These are phyloP conservation scores for Millerago galiae DNA, from an alignment of 805 yeast genomes.

Conservation along the genomic window DNA sequence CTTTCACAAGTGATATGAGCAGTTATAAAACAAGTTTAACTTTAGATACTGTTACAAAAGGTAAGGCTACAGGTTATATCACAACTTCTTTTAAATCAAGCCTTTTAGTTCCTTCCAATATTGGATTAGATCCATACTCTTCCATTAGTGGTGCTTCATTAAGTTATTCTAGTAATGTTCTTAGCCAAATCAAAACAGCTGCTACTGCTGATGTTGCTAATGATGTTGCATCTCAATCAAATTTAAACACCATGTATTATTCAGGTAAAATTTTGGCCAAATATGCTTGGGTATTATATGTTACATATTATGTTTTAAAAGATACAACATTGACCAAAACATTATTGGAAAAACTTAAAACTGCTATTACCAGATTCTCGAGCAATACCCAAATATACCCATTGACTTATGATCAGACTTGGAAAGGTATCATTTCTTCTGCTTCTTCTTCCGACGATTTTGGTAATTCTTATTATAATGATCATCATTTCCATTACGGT, in stretches of 20 bases:
- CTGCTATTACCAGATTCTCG: slow-evolving; percentile 65
- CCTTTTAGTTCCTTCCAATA: slow-evolving; percentile 35
- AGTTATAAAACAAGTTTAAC: slow-evolving; percentile 27
- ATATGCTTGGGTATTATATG: slow-evolving; percentile 80
- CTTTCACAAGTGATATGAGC: slow-evolving; percentile 30
- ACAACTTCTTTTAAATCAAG: slow-evolving; percentile 35
- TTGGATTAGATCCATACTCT: slow-evolving; percentile 41
- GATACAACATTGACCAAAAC: slow-evolving; percentile 45
- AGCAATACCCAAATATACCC: slow-evolving; percentile 66
- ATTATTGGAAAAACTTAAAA: slow-evolving; percentile 52
- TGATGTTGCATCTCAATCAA: slow-evolving; percentile 40
- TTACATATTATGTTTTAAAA: slow-evolving; percentile 56
- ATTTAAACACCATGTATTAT: slow-evolving; percentile 79
- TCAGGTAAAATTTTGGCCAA: slow-evolving; percentile 86
- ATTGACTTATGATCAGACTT: slow-evolving; percentile 68
- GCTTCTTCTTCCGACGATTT: slow-evolving; percentile 59
- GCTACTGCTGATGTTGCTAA: slow-evolving; percentile 30
- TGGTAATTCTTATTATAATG: slow-evolving; percentile 67
- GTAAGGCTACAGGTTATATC: slow-evolving; percentile 38
- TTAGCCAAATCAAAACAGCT: slow-evolving; percentile 27
- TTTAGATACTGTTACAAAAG: slow-evolving; percentile 45
- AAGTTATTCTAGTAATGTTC: slow-evolving; percentile 25
- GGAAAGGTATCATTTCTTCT: slow-evolving; percentile 73
- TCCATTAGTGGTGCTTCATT: slow-evolving; percentile 24
- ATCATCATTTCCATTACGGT: slow-evolving; percentile 74